Percentiles rank a stretch among this genome's conserved stretches.
phyloP scores from a whole-genome alignment of 1,284 basidiomycete genomes.

The Moesziomyces parantarcticus region DNA sequence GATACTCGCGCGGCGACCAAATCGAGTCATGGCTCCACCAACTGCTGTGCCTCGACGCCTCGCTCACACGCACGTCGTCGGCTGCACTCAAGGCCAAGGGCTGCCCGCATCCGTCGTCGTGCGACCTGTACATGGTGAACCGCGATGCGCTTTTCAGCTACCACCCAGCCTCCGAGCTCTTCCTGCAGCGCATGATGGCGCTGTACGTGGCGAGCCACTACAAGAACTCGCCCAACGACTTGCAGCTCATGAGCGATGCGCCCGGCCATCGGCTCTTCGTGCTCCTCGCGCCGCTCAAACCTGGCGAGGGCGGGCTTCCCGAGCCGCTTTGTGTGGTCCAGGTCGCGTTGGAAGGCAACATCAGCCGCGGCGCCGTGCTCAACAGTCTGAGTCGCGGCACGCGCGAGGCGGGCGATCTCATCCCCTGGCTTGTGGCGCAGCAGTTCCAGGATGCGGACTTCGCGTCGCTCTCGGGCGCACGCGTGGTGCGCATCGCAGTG shows the following conservation, averaged over 20 bases:
- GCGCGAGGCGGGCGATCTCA: slow-evolving; percentile 92
- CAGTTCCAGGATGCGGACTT: slow-evolving; percentile 98
- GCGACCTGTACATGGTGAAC: slow-evolving; percentile 94
- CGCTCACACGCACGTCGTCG: slow-evolving; percentile 74
- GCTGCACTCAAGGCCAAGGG: slow-evolving; percentile 50
- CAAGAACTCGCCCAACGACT: slow-evolving; percentile 98
- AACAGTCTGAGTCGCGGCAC: slow-evolving; percentile 83
- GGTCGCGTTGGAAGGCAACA: slow-evolving; percentile 94
- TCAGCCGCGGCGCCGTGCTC: slow-evolving; percentile 85
- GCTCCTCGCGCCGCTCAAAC: slow-evolving; percentile 77
- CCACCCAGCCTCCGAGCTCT: slow-evolving; percentile 94
- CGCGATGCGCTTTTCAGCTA: slow-evolving; percentile 96
- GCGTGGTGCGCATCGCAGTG: slow-evolving; percentile 94
- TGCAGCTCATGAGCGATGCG: slow-evolving; percentile 95
- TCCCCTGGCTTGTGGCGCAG: slow-evolving; percentile 94
- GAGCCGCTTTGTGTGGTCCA: slow-evolving; percentile 85
- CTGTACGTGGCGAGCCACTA: slow-evolving; percentile 97
- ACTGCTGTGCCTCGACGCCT: slow-evolving; percentile 92
- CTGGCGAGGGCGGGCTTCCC: slow-evolving; percentile 48
- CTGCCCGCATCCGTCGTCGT: slow-evolving; percentile 86
- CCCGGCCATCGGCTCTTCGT: slow-evolving; percentile 98
- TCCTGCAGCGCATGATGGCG: slow-evolving; percentile 98
- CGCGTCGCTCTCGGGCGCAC: slow-evolving; percentile 85
- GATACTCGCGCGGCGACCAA: slow-evolving; percentile 86
- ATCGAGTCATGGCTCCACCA: slow-evolving; percentile 95